Conservation (phyloP, 148 eudicot species). For the Dysphania ambrosioides region DNA sequence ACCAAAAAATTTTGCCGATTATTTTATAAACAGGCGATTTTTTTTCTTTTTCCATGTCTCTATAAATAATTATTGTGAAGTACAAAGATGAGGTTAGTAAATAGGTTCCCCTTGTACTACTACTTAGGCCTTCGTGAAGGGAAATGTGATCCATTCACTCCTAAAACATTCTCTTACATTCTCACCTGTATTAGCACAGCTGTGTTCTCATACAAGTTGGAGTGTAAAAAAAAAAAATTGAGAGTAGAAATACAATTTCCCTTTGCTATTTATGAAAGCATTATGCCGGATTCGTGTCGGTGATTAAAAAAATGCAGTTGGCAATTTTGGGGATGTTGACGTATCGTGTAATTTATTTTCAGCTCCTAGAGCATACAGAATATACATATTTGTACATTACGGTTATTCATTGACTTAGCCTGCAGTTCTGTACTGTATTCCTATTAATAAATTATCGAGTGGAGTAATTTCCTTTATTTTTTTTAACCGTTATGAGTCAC, state of each 20-base stretch:
- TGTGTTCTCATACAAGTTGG: neutral
- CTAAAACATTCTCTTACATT: neutral
- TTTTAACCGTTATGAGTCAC: too few species aligned
- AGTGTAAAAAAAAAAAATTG: neutral
- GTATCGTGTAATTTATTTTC: slow-evolving; percentile 3
- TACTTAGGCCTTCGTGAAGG: neutral
- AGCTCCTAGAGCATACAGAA: slow-evolving; percentile 8
- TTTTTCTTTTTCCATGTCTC: too few species aligned
- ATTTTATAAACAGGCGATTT: neutral
- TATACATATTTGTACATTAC: slow-evolving; percentile 17
- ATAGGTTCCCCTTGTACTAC: neutral
- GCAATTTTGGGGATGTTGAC: slow-evolving; percentile 8
- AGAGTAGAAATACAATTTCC: neutral
- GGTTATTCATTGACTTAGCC: neutral
- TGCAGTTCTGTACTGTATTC: too few species aligned
- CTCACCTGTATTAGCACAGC: neutral
- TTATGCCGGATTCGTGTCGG: neutral
- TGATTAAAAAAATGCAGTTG: slow-evolving; percentile 12
- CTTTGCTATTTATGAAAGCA: neutral
- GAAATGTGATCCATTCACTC: neutral
- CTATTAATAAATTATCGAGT: slow-evolving; percentile 1
- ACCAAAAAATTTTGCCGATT: neutral
- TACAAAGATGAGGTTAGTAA: too few species aligned
- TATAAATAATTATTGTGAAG: too few species aligned
- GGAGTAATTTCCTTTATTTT: neutral